A percentile compares a stretch with the other conserved stretches of the same genome.
phyloP scores from a whole-genome alignment of 2,329 filamentous ascomycete species.

The Beauveria caledonica region DNA sequence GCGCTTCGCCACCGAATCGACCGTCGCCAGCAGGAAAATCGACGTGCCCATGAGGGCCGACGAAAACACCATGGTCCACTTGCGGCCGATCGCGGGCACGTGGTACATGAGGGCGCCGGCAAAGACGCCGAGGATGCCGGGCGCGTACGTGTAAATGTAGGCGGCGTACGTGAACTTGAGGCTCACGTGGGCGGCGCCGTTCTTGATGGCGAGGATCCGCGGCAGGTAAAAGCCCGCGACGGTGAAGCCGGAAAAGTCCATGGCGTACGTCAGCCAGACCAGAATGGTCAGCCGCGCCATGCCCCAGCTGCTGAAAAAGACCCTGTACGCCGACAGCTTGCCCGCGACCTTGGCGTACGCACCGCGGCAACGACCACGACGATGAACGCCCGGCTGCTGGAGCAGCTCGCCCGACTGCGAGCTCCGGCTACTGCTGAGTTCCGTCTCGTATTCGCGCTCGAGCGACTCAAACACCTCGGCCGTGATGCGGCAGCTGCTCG shows the following conservation, averaged over 20 bases:
- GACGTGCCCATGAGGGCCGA: slow-evolving; percentile 36
- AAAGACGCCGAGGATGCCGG: slow-evolving; percentile 42
- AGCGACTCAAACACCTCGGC: slow-evolving; percentile 27
- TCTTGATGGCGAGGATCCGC: slow-evolving; percentile 42
- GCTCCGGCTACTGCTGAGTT: slow-evolving; percentile 13
- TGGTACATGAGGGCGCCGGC: slow-evolving; percentile 35
- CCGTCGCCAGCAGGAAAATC: slow-evolving; percentile 36
- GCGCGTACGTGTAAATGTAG: slow-evolving; percentile 46
- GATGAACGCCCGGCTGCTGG: slow-evolving; percentile 12
- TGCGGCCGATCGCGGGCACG: slow-evolving; percentile 29
- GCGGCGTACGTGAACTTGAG: slow-evolving; percentile 40
- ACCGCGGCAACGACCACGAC: neutral
- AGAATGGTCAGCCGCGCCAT: slow-evolving; percentile 29
- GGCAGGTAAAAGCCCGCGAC: slow-evolving; percentile 37
- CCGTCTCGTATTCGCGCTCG: slow-evolving; percentile 15
- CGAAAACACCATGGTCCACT: slow-evolving; percentile 38
- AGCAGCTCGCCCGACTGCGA: slow-evolving; percentile 13
- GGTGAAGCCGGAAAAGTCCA: slow-evolving; percentile 32
- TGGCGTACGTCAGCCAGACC: slow-evolving; percentile 30
- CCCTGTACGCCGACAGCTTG: slow-evolving; percentile 21
- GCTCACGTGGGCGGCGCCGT: slow-evolving; percentile 33
- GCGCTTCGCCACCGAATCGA: slow-evolving; percentile 29
- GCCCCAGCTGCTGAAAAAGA: slow-evolving; percentile 24
- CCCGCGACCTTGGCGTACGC: slow-evolving; percentile 15
- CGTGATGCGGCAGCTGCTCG: slow-evolving; percentile 26